These are phyloP conservation scores for Spongospora subterranea DNA, from an alignment of 208 protist species.

Conservation along the genomic window DNA sequence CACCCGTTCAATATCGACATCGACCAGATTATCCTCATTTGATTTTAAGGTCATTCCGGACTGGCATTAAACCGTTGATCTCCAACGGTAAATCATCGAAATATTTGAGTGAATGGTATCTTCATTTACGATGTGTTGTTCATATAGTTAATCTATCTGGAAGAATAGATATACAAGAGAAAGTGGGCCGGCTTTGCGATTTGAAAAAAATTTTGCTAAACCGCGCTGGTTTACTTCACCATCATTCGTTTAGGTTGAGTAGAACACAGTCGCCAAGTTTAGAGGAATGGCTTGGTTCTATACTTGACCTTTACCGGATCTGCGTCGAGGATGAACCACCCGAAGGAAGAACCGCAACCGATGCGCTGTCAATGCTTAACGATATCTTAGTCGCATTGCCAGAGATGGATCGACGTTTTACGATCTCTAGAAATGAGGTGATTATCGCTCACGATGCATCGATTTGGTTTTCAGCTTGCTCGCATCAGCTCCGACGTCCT, in stretches of 20 bases:
- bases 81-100: neutral
- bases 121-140: neutral
- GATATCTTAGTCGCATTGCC: neutral
- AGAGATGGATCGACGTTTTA: neutral
- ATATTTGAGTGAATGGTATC: neutral
- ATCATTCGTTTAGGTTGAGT: conserved; percentile 50
- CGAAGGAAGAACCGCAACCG: neutral
- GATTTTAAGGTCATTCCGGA: conserved; percentile 7
- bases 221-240: neutral
- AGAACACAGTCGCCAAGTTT: neutral
- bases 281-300: neutral
- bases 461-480: neutral
- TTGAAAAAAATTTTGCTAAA: conserved; percentile 4
- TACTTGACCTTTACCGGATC: neutral
- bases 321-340: conserved; percentile 1
- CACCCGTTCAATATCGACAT: neutral
- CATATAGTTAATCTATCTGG: neutral
- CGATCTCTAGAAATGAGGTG: neutral
- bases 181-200: conserved; percentile 30
- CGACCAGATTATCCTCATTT: neutral
- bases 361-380: neutral
- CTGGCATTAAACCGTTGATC: conserved; percentile 49
- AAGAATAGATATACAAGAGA: conserved; percentile 31
- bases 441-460: neutral
- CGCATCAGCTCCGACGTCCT: neutral